phyloP scores from a whole-genome alignment of 2,329 filamentous ascomycete species.

The Aspergillus sp. region DNA sequence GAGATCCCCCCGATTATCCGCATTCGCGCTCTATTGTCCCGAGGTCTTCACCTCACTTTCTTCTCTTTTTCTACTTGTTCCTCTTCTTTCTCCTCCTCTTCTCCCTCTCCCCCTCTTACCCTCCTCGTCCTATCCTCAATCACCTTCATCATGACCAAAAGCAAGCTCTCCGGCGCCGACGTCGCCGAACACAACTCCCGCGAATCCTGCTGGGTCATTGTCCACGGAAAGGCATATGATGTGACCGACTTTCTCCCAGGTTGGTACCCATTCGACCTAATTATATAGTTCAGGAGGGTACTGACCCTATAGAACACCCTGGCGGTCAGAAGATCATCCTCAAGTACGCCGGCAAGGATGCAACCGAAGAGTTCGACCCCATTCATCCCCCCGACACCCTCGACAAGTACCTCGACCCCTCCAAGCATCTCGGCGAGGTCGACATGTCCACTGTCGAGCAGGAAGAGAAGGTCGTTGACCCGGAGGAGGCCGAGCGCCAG shows the following conservation, averaged over 20 bases:
- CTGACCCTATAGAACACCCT: conserved; percentile 64
- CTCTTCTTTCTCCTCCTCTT: neutral
- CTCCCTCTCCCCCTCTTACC: neutral
- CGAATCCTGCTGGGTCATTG: conserved; percentile 88
- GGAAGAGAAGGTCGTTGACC: conserved; percentile 64
- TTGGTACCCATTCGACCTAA: conserved; percentile 24
- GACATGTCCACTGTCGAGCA: conserved; percentile 77
- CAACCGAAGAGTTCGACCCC: conserved; percentile 85
- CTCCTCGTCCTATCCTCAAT: conserved; percentile 1
- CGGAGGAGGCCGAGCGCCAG: conserved; percentile 71
- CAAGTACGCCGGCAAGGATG: conserved; percentile 94
- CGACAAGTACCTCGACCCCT: conserved; percentile 73
- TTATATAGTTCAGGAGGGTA: neutral
- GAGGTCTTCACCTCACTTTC: conserved; percentile 12
- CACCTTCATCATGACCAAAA: conserved; percentile 19
- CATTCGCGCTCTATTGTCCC: conserved; percentile 21
- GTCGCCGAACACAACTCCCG: conserved; percentile 73
- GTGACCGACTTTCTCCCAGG: conserved; percentile 84
- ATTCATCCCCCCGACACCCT: conserved; percentile 88
- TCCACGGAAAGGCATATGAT: conserved; percentile 85
- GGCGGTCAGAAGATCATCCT: conserved; percentile 91
- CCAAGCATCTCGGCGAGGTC: conserved; percentile 84
- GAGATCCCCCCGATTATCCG: conserved; percentile 6
- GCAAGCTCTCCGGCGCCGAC: conserved; percentile 52
- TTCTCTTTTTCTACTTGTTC: neutral